Base-by-base conservation (phyloP, 768 basidiomycete species). In the Astraeus odoratus region DNA sequence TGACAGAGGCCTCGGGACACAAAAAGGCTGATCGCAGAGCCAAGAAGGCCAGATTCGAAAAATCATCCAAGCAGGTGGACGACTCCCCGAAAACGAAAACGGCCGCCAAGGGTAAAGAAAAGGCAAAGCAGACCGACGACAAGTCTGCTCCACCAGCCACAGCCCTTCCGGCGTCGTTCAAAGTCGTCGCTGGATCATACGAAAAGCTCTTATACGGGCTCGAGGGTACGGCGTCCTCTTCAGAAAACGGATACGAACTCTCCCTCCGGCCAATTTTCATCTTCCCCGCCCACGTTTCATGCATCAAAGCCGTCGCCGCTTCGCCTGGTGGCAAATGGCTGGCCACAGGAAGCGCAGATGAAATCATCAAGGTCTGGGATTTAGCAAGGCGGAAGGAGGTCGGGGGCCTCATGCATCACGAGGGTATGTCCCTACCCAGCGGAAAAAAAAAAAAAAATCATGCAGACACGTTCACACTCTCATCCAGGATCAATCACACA, bases 291-390 rank as follows among this genome's bases (percentile, higher is more conserved):
- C 96, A 99, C 60, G 80, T 95, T 35, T 91, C 89, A 2, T 92
- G 81, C 56, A 84, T 99, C 48, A 93, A 94, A 59, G 79, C 90
- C 9, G 85, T 94, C 24, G 85, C 92, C 3, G 86, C 89, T 0
- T 87, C 87, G 0, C 92, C 92, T 3, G 92, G 93, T 25, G 92
- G 92, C 1, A 97, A 96, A 67, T 97, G 93, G 92, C 74, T 98
- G 13, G 95, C 92, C 7, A 92, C 86, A 0, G 96, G 93, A 6
- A 91, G 90, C 51, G 78, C 87, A n/a, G 96, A 99, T 59, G 96
- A 98, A 63, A 87, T 94, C 39, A 69, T 98, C 55, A 97, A 97
- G 63, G 83, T 99, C 8, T 99, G 96, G 96, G 93, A 98, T 69
- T 64, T 99, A 48, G 75, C 83, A 43, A 71, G 93, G 57, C 72